phyloP scores from a whole-genome alignment of 176 grass and related monocot species.

The Musa acuminata region DNA sequence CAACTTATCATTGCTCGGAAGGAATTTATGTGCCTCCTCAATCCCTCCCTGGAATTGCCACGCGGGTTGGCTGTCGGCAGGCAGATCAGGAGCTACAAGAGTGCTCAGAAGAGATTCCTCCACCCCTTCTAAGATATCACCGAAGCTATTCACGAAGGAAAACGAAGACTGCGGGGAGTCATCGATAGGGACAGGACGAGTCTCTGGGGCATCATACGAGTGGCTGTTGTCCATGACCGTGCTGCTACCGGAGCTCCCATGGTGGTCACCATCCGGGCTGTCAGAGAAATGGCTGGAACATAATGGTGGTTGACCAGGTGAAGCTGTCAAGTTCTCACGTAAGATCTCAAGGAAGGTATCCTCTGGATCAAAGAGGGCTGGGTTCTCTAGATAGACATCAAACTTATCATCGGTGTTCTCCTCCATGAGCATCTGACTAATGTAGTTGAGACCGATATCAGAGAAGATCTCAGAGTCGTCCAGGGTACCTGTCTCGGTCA shows the following conservation, averaged over 20 bases:
- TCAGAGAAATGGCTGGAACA: slow-evolving; percentile 36
- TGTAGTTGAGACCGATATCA: slow-evolving; percentile 77
- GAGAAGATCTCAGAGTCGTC: slow-evolving; percentile 79
- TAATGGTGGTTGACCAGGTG: slow-evolving; percentile 21
- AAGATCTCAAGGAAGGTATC: slow-evolving; percentile 77
- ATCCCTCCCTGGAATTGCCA: slow-evolving; percentile 50
- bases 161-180: slow-evolving; percentile 22
- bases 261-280: slow-evolving; percentile 34
- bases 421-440: slow-evolving; percentile 83
- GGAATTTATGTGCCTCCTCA: slow-evolving; percentile 59
- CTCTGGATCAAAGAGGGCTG: slow-evolving; percentile 59
- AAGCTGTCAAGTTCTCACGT: slow-evolving; percentile 20
- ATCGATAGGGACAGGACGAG: slow-evolving; percentile 4
- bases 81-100: slow-evolving; percentile 13
- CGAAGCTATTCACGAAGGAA: slow-evolving; percentile 20
- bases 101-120: neutral
- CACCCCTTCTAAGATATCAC: slow-evolving; percentile 14
- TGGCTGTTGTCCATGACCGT: neutral
- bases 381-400: slow-evolving; percentile 60
- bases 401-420: slow-evolving; percentile 94
- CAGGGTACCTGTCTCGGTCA: slow-evolving; percentile 2
- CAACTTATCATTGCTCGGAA: slow-evolving; percentile 49
- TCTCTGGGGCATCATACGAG: slow-evolving; percentile 15
- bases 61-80: slow-evolving; percentile 30
- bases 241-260: slow-evolving; percentile 5